Evolutionary conservation across 2,329 filamentous ascomycete genomes (phyloP), one percentile per base, ranked within the genome.

Genomic region (Falciphora oryzae): DNA sequence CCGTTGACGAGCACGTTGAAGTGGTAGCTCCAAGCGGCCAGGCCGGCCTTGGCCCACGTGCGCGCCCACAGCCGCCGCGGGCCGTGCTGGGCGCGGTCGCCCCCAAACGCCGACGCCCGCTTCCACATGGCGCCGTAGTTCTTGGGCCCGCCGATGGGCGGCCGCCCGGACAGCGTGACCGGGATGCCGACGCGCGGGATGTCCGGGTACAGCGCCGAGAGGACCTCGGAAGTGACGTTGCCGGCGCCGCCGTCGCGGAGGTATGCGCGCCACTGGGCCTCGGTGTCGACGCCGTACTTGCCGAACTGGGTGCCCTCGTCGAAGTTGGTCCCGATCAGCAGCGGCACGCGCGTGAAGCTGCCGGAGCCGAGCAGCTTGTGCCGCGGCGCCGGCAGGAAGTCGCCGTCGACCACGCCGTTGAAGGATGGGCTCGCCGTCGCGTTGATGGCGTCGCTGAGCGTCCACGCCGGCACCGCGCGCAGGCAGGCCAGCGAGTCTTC

Each of bases 301-400:
- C 78, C 81, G 69, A 88, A 89, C 1, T 77, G 76, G 0, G 82
- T 82, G 57, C 76, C 89, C 71, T 91, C 89, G 68, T 91, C 88
- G 1, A 82, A 83, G 72, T 89, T 90, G 50, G 82, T 82, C 7
- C 89, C 88, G 44, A 81, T 76, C 7, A 91, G 78, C 57, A 90
- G 81, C 1, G 87, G 86, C 0, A 90, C 85, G 63, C 85, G 80
- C 64, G 89, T 83, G 67, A 90, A 89, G 25, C 81, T 80, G 60
- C 86, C 87, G 6, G 79, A 72, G 1, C 76, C 74, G 7, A 91
- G 75, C 68, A 88, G 84, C 10, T 80, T 72, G 35, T 61, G 60
- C 16, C 64, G 64, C 35, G 59, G 64, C 61, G 66, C 64, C 6
- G 64, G 63, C 60, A 68, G 58, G 27, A 68, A 65, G 60, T 68